phyloP scores from a whole-genome alignment of 2,329 filamentous ascomycete species.

The Pseudocercospora fuligena region DNA sequence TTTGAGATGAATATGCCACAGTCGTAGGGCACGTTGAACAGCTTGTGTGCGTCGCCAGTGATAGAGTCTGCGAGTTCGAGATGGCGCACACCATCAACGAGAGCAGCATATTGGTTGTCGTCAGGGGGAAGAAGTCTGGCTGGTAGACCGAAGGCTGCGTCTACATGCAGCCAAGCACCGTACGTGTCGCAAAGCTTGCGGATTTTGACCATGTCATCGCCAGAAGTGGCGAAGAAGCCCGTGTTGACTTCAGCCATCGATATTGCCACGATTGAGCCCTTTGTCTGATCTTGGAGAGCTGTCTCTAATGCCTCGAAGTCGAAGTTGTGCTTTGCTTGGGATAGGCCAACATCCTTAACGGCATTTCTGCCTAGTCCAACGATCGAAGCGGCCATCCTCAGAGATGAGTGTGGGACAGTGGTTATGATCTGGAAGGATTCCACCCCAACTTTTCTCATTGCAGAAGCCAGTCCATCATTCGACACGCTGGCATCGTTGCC shows the following conservation, averaged over 20 bases:
- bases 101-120: slow-evolving; percentile 58
- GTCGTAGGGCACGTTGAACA: slow-evolving; percentile 95
- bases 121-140: slow-evolving; percentile 66
- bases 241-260: slow-evolving; percentile 92
- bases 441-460: slow-evolving; percentile 68
- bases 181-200: slow-evolving; percentile 73
- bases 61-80: slow-evolving; percentile 87
- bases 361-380: slow-evolving; percentile 75
- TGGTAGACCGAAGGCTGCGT: slow-evolving; percentile 90
- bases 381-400: slow-evolving; percentile 81
- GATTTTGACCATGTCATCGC: slow-evolving; percentile 65
- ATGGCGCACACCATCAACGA: slow-evolving; percentile 61
- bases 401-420: slow-evolving; percentile 80
- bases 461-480: slow-evolving; percentile 70
- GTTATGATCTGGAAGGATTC: slow-evolving; percentile 76
- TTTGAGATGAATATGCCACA: slow-evolving; percentile 86
- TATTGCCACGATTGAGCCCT: slow-evolving; percentile 77
- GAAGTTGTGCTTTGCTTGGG: slow-evolving; percentile 68
- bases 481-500: slow-evolving; percentile 58
- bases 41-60: slow-evolving; percentile 83
- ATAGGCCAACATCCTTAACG: slow-evolving; percentile 64
- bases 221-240: slow-evolving; percentile 72
- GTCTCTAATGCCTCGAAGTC: slow-evolving; percentile 69
- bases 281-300: slow-evolving; percentile 56
- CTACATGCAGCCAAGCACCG: slow-evolving; percentile 84